These are phyloP conservation scores for Euphorbia pulcherrima DNA, from an alignment of 345 rosid species.

Conservation along the genomic window DNA sequence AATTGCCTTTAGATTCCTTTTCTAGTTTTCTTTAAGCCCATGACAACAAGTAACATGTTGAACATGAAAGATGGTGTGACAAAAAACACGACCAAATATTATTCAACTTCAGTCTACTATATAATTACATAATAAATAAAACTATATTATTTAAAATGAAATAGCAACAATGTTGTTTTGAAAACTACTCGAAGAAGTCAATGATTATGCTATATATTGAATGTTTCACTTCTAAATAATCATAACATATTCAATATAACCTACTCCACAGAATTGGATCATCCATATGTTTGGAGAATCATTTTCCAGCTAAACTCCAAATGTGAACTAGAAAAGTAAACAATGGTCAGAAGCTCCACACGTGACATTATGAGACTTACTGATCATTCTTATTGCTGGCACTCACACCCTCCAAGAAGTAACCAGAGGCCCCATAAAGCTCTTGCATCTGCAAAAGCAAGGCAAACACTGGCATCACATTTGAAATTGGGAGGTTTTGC, in stretches of 20 bases:
- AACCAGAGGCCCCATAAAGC: slow-evolving; percentile 87
- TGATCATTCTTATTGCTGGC: slow-evolving; percentile 38
- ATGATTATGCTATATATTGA: neutral
- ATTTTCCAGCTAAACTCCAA: neutral
- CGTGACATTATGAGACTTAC: slow-evolving; percentile 30
- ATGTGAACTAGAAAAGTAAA: slow-evolving; percentile 3
- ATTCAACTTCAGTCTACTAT: neutral
- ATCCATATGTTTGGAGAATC: neutral
- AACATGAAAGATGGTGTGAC: neutral
- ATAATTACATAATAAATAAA: neutral
- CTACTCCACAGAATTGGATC: neutral
- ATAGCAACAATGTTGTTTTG: neutral
- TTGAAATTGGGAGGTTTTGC: slow-evolving; percentile 1
- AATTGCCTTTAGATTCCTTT: neutral
- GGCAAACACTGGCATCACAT: slow-evolving; percentile 18
- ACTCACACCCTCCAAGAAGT: slow-evolving; percentile 61
- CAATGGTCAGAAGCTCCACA: neutral
- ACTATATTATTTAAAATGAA: neutral
- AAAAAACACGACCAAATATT: neutral
- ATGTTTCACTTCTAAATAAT: neutral
- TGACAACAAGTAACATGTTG: neutral
- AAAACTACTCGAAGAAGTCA: neutral
- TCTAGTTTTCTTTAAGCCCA: neutral
- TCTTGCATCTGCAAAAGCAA: slow-evolving; percentile 70
- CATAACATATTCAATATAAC: slow-evolving; percentile 1